Evolutionary conservation across 2,329 filamentous ascomycete species (phyloP).

Genomic region (Sordariomycetes sp.): DNA sequence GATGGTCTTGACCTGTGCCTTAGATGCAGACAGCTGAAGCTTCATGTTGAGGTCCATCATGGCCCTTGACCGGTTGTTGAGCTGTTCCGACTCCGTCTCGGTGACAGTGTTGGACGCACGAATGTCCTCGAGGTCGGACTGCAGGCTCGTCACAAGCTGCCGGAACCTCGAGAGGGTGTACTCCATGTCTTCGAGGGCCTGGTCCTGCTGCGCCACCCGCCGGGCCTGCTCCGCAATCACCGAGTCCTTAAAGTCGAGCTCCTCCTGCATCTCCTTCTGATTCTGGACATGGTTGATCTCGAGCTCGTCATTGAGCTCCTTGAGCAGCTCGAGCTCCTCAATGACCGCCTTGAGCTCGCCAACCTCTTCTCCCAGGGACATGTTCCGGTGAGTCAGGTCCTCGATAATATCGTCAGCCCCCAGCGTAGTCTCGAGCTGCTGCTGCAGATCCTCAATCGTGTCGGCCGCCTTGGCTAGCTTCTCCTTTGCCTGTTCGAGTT

Average conservation of each 20-base stretch:
- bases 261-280: constrained; percentile 87
- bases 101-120: constrained; percentile 83
- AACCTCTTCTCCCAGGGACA: constrained; percentile 69
- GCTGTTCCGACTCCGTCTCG: constrained; percentile 82
- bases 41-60: constrained; percentile 97
- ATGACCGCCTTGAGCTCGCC: constrained; percentile 71
- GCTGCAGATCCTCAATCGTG: constrained; percentile 71
- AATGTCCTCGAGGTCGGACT: constrained; percentile 83
- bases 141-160: constrained; percentile 73
- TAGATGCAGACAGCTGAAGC: constrained; percentile 77
- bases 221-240: constrained; percentile 73
- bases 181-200: constrained; percentile 73
- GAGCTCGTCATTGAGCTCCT: constrained; percentile 89
- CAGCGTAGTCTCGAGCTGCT: constrained; percentile 80
- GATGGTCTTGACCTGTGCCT: constrained; percentile 88
- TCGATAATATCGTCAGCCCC: constrained; percentile 91
- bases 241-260: constrained; percentile 77
- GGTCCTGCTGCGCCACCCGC: constrained; percentile 62
- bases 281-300: constrained; percentile 88
- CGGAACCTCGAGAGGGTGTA: constrained; percentile 82
- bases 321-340: constrained; percentile 76
- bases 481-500: constrained; percentile 57
- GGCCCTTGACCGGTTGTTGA: constrained; percentile 75
- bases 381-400: constrained; percentile 77
- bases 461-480: constrained; percentile 61